Base-by-base conservation (phyloP, 2,329 filamentous ascomycete genomes). In the Clonostachys solani region DNA sequence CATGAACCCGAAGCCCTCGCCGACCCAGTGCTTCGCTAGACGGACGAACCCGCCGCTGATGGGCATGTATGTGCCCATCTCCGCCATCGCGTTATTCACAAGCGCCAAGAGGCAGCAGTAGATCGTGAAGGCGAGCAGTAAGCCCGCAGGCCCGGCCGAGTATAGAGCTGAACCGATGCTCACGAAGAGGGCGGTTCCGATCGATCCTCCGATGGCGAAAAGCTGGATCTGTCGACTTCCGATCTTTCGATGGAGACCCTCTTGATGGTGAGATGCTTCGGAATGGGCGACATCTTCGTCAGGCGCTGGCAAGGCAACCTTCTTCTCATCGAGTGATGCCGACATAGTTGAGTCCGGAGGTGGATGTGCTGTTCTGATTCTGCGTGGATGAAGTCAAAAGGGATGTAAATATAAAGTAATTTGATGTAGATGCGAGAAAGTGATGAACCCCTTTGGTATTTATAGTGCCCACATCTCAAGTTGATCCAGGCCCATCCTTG, bases 131-230 rank as follows among this genome's bases (percentile, higher is more conserved):
- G 50, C 64, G 4, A 67, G 44, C 40, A 68, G 60, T 8, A 68
- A 52, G 2, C 63, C 56, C 0, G 60, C 65, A 0, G 65, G 64
- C 5, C 65, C 65, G 0, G 57, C 58, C 40, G 65, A 63, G 7
- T 61, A 59, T 1, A 66, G 55, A 0, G 56, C 54, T 8, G 56
- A 56, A 15, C 63, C 65, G 56, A 67, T 68, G 44, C 52, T 50
- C n/a, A 56, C 52, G 23, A 50, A 57, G 12, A 58, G 44, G 12
- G 55, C 54, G 13, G 73, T 76, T 29, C 73, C 73, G 52, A 79
- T 77, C 34, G 74, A 74, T 8, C 75, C 75, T 6, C 75, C 75
- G 50, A 78, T 71, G 48, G 74, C 75, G 50, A 78, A 74, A 44
- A 78, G 63, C 54, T 78, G 75, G 48, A 79, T 69, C 50, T 77